These are phyloP conservation scores for Monosporascus ibericus DNA, from an alignment of 2,329 filamentous ascomycete genomes.

Conservation along the genomic window DNA sequence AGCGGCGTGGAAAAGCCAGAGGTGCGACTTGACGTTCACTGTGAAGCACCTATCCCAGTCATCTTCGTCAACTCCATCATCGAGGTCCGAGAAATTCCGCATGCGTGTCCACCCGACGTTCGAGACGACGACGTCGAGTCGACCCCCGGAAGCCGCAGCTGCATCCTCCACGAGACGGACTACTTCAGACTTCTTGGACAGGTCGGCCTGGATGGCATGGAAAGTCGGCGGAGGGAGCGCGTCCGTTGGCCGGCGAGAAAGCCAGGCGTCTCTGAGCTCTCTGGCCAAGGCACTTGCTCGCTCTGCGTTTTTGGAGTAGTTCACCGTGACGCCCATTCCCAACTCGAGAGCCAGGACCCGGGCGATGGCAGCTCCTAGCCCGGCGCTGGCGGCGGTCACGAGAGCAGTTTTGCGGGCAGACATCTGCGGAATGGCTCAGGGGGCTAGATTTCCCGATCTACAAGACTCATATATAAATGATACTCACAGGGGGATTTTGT, in stretches of 20 bases:
- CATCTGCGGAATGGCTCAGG: too few relatives aligned
- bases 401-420: conserved; percentile 23
- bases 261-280: conserved; percentile 45
- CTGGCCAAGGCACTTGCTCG: conserved; percentile 56
- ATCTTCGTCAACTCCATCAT: conserved; percentile 48
- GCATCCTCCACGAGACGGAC: conserved; percentile 40
- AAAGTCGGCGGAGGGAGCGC: conserved; percentile 28
- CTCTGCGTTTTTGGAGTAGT: conserved; percentile 59
- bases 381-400: conserved; percentile 53
- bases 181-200: conserved; percentile 54
- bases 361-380: conserved; percentile 63
- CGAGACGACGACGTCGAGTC: conserved; percentile 70
- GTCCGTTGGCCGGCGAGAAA: conserved; percentile 18
- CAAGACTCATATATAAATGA: too few relatives aligned
- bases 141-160: conserved; percentile 26
- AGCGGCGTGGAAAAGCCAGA: conserved; percentile 53
- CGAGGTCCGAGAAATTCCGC: conserved; percentile 38
- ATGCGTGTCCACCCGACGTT: conserved; percentile 59
- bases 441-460: too few relatives aligned
- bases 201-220: conserved; percentile 57
- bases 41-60: conserved; percentile 56
- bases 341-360: conserved; percentile 52
- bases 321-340: conserved; percentile 64
- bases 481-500: too few relatives aligned
- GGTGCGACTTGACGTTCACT: conserved; percentile 57